These are phyloP conservation scores for Aspergillus asperescens DNA, from an alignment of 495 filamentous ascomycete species.

Conservation along the genomic window DNA sequence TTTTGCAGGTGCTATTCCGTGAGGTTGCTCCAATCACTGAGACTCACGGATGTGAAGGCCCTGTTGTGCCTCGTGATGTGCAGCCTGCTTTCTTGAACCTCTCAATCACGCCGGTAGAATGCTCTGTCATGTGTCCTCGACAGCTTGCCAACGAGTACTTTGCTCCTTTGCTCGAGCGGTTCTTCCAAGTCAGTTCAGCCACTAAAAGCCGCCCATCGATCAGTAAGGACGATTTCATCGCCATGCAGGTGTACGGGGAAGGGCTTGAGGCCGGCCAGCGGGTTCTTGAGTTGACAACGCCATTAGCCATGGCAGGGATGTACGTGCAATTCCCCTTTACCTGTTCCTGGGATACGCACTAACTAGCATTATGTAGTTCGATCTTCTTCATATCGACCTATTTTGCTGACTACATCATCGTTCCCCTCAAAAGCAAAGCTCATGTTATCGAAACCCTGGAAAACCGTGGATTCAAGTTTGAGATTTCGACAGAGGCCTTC, in stretches of 20 bases:
- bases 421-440: conserved; percentile 65
- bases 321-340: conserved; percentile 34
- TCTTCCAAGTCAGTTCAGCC: conserved; percentile 24
- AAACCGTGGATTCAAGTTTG: conserved; percentile 76
- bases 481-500: conserved; percentile 64
- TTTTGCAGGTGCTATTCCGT: conserved; percentile 77
- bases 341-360: not conserved
- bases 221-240: conserved; percentile 76
- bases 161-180: conserved; percentile 55
- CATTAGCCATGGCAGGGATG: conserved; percentile 88
- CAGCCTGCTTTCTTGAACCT: conserved; percentile 84
- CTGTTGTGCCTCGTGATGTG: conserved; percentile 32
- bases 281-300: conserved; percentile 86
- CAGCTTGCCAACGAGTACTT: conserved; percentile 69
- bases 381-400: conserved; percentile 99
- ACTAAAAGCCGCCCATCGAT: conserved; percentile 57
- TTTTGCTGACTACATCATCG: conserved; percentile 94
- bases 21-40: conserved; percentile 36
- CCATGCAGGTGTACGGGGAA: conserved; percentile 80
- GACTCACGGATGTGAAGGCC: conserved; percentile 30
- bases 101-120: conserved; percentile 86
- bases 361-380: conserved; percentile 44
- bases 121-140: conserved; percentile 82
- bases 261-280: conserved; percentile 91
- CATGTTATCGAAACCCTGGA: conserved; percentile 74